Percentiles rank a stretch among this genome's conserved stretches.
phyloP scores from a whole-genome alignment of 2,329 filamentous ascomycete genomes.

The Claviceps sp. region DNA sequence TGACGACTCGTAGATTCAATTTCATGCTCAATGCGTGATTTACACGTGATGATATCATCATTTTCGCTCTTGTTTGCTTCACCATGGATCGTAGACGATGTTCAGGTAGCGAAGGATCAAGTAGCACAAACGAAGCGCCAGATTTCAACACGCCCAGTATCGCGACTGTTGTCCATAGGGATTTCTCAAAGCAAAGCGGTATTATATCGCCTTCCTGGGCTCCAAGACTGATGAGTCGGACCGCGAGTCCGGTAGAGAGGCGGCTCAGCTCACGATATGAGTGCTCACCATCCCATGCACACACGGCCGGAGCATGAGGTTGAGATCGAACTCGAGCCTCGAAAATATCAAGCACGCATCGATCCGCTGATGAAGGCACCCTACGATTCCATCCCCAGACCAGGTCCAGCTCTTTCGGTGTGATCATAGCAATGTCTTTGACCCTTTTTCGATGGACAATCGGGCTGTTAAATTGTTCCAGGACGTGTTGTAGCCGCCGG shows the following conservation, averaged over 20 bases:
- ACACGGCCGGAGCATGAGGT: slow-evolving; percentile 29
- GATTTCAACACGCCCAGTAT: slow-evolving; percentile 35
- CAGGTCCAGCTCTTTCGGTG: slow-evolving; percentile 23
- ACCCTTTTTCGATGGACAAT: background rate
- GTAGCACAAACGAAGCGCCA: slow-evolving; percentile 33
- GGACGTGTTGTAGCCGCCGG: background rate
- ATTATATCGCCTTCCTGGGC: slow-evolving; percentile 26
- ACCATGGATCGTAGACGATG: slow-evolving; percentile 31
- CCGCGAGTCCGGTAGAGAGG: slow-evolving; percentile 28
- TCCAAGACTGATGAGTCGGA: slow-evolving; percentile 23
- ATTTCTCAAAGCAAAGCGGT: slow-evolving; percentile 39
- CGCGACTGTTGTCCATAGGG: slow-evolving; percentile 30
- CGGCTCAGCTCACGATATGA: slow-evolving; percentile 32
- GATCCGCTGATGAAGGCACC: slow-evolving; percentile 25
- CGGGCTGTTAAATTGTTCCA: background rate
- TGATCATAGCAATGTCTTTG: background rate
- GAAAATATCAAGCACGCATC: slow-evolving; percentile 35
- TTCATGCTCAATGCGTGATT: background rate
- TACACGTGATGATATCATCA: background rate
- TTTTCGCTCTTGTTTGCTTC: slow-evolving; percentile 17
- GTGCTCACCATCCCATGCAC: slow-evolving; percentile 36
- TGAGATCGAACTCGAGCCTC: slow-evolving; percentile 21
- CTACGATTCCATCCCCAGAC: slow-evolving; percentile 33
- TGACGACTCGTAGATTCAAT: background rate
- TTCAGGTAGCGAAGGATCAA: slow-evolving; percentile 32